Conservation (phyloP, 73 alveolate species). For the Stentor roeselii region DNA sequence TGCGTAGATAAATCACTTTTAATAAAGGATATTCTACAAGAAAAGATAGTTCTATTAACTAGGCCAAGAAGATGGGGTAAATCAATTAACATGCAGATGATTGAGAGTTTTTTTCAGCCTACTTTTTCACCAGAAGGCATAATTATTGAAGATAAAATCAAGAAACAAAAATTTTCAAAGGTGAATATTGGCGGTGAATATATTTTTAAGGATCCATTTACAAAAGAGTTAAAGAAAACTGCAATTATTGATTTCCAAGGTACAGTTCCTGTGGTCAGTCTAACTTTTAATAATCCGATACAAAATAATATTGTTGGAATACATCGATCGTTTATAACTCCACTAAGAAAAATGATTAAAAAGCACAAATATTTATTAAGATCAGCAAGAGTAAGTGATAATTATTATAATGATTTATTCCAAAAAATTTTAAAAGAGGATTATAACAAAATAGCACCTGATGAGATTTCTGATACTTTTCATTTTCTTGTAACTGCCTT, state of each 20-base stretch:
- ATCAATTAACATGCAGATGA: not conserved
- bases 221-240: not conserved
- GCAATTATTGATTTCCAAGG: not conserved
- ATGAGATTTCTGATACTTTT: not conserved
- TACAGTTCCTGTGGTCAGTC: not conserved
- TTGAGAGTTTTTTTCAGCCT: not conserved
- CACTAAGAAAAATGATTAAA: not conserved
- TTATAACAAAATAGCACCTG: not conserved
- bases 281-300: not conserved
- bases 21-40: not conserved
- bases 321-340: not conserved
- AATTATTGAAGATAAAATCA: too few relatives aligned
- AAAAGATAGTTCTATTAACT: not conserved
- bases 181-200: not conserved
- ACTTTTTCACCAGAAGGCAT: not conserved
- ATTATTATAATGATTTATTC: too few relatives aligned
- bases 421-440: not conserved
- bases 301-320: too few relatives aligned
- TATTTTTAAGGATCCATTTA: not conserved
- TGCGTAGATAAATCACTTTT: not conserved
- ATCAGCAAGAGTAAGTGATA: too few relatives aligned
- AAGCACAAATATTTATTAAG: not conserved
- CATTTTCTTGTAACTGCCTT: not conserved
- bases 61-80: constrained; percentile 26
- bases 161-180: not conserved